These are phyloP conservation scores for Fusarium vanettenii DNA, from an alignment of 2,329 filamentous ascomycete genomes.

Conservation along the genomic window DNA sequence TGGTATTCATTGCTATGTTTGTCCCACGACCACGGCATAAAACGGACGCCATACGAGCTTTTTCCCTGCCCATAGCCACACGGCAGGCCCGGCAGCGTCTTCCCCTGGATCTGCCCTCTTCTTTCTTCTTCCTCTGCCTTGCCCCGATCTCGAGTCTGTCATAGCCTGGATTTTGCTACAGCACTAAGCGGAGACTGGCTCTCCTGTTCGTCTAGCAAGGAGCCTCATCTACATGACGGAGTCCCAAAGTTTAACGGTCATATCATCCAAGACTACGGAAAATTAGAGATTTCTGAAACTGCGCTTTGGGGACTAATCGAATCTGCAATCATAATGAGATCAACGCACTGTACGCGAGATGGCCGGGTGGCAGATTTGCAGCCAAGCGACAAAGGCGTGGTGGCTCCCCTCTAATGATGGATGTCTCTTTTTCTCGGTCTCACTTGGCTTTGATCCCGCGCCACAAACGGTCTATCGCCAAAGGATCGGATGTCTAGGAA, in stretches of 20 bases:
- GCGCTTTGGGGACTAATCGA: constrained; percentile 21
- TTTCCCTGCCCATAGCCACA: constrained; percentile 42
- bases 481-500: constrained; percentile 11
- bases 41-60: constrained; percentile 39
- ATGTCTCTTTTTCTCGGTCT: constrained; percentile 12
- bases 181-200: background rate
- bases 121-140: background rate
- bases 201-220: background rate
- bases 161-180: background rate
- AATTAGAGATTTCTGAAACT: constrained; percentile 33
- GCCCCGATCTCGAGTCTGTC: constrained; percentile 14
- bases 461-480: constrained; percentile 28
- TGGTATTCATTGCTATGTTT: constrained; percentile 42
- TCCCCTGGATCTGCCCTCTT: constrained; percentile 20
- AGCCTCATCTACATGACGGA: background rate
- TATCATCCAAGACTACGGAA: background rate
- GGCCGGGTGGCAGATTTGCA: background rate
- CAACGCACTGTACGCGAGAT: constrained; percentile 9
- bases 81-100: constrained; percentile 30
- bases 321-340: constrained; percentile 27
- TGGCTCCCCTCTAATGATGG: constrained; percentile 21
- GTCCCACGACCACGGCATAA: constrained; percentile 39
- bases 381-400: constrained; percentile 5
- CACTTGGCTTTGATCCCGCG: constrained; percentile 18
- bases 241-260: constrained; percentile 5